Base-by-base conservation (phyloP, 495 filamentous ascomycete species). In the Penicillium waksmanii region DNA sequence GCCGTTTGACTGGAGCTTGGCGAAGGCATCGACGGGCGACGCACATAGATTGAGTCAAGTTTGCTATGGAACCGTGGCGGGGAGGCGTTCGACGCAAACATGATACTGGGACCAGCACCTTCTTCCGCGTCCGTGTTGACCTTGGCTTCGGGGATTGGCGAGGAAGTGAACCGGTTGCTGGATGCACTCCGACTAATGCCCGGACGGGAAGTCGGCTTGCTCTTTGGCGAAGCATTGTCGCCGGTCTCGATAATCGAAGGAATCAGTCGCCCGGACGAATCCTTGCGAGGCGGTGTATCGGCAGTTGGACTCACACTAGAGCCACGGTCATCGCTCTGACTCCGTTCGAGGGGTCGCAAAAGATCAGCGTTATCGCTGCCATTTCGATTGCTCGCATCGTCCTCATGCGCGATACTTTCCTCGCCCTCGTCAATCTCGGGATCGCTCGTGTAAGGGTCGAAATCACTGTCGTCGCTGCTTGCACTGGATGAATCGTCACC, bases 61-160 rank as follows among this genome's bases (percentile, higher is more conserved):
- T 59, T 70, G 36, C 58, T 49, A 12, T 66, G 61, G 25, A 61
- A 73, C 19, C 70, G 74, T 23, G 67, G 72, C 13, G 73, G 74
- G 25, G 79, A 80, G 31, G 78, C 77, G 46, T 69, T 77, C 50
- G 88, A 73, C 12, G 82, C 82, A 68, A 94, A 93, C 87, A 90
- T 93, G 54, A 94, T 94, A n/a, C 79, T 87, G 3, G 88, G 87
- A 0, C 86, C 89, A 1, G 82, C 76, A 2, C 80, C 84, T 40
- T 89, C 89, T 51, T 68, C 68, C 1, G 75, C 89, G 51, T 68
- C 68, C 1, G 75, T 77, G 10, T 87, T 83, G 11, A 93, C 82
- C 43, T 78, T 81, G 27, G 91, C 88, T 65, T 88, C 85, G 0
- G 91, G 91, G 10, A 91, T 85, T n/a, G 91, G 84, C 19, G 83